phyloP scores from a whole-genome alignment of 176 grass and related monocot species.

The Phragmites australis region DNA sequence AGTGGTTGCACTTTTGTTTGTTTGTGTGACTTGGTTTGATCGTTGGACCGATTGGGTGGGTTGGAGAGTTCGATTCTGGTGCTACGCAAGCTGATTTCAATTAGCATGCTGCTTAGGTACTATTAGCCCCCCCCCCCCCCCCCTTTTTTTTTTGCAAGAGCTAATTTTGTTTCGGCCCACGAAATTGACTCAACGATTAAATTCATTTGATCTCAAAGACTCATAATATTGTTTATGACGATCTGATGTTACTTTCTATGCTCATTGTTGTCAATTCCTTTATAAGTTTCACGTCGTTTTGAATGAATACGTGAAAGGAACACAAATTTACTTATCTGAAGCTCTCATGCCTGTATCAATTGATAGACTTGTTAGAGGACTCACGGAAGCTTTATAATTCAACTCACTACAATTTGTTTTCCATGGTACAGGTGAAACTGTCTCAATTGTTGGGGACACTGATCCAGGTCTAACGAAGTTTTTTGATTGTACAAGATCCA shows the following conservation, averaged over 20 bases:
- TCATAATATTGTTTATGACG: background rate
- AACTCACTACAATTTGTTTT: slow-evolving; percentile 23
- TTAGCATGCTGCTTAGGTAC: background rate
- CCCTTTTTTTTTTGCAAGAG: background rate
- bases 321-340: slow-evolving; percentile 12
- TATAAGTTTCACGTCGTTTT: background rate
- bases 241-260: background rate
- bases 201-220: background rate
- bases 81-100: background rate
- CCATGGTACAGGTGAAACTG: slow-evolving; percentile 66
- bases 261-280: background rate
- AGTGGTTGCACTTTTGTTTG: background rate
- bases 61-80: background rate
- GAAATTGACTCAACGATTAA: background rate
- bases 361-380: slow-evolving; percentile 17
- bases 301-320: background rate
- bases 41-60: background rate
- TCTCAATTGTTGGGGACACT: slow-evolving; percentile 85
- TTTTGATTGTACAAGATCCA: slow-evolving; percentile 90
- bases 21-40: background rate
- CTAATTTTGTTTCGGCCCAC: background rate
- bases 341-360: background rate
- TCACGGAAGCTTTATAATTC: background rate
- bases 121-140: background rate
- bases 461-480: slow-evolving; percentile 91